phyloP scores from a whole-genome alignment of 176 grass and related monocot genomes.

The Carex myosuroides region DNA sequence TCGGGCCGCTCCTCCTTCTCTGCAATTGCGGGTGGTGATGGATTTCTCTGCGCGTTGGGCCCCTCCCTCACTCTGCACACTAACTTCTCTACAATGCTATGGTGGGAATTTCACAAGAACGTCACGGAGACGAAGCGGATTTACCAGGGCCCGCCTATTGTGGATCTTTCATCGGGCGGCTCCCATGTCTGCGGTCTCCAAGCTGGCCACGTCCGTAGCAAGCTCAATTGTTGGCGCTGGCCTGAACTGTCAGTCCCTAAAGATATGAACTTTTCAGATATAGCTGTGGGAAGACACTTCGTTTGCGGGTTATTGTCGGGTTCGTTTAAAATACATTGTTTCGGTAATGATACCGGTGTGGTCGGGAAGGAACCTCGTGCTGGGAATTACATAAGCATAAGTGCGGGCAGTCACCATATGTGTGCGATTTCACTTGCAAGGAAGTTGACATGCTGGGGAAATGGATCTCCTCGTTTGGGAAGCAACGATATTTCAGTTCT shows the following conservation, averaged over 20 bases:
- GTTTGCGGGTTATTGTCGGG: constrained; percentile 37
- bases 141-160: constrained; percentile 53
- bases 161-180: constrained; percentile 40
- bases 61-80: not conserved
- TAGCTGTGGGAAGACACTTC: constrained; percentile 66
- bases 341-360: constrained; percentile 42
- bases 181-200: constrained; percentile 71
- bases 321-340: constrained; percentile 38
- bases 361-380: constrained; percentile 22
- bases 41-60: constrained; percentile 68
- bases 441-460: constrained; percentile 51
- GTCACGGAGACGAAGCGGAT: constrained; percentile 34
- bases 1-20: constrained; percentile 47
- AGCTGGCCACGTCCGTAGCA: not conserved
- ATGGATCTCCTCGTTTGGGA: constrained; percentile 19
- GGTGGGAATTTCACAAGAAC: constrained; percentile 57
- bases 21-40: constrained; percentile 54
- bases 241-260: constrained; percentile 22
- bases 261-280: constrained; percentile 22
- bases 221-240: constrained; percentile 86
- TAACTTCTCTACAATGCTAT: constrained; percentile 49
- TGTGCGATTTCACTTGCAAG: constrained; percentile 47
- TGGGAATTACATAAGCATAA: constrained; percentile 33
- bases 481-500: not conserved
- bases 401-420: constrained; percentile 32